phyloP scores from a whole-genome alignment of 176 grass and related monocot species.

The Cocos nucifera region DNA sequence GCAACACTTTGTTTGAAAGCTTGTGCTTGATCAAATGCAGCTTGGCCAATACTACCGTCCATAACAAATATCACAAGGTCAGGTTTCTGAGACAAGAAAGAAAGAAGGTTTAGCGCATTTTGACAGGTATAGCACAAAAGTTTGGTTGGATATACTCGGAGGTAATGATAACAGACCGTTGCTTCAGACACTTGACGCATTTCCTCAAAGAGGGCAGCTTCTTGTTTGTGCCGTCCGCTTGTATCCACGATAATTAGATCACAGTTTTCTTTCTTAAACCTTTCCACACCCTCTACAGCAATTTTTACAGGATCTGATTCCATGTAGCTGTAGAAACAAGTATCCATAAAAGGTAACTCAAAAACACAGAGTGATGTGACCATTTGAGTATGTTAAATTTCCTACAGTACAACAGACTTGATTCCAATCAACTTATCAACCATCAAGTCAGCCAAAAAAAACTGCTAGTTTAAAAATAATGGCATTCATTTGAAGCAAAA shows the following conservation, averaged over 20 bases:
- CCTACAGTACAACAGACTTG: too few species aligned
- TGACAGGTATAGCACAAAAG: not conserved
- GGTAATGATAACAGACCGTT: constrained; percentile 35
- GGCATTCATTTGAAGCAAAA: too few species aligned
- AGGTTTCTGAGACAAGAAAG: constrained; percentile 60
- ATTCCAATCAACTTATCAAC: too few species aligned
- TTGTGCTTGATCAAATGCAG: constrained; percentile 97
- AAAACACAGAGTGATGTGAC: too few species aligned
- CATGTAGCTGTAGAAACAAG: constrained; percentile 53
- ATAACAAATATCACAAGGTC: constrained; percentile 97
- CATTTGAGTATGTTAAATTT: too few species aligned
- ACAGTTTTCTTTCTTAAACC: constrained; percentile 82
- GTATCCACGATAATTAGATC: constrained; percentile 98
- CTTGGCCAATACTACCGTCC: constrained; percentile 97
- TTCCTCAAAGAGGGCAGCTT: constrained; percentile 91
- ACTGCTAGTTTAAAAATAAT: too few species aligned
- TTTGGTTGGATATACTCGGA: not conserved
- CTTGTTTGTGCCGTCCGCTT: constrained; percentile 91
- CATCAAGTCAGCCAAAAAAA: too few species aligned
- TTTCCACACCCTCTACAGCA: constrained; percentile 91
- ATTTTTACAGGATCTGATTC: constrained; percentile 97
- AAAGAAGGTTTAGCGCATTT: not conserved
- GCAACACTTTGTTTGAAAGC: constrained; percentile 94
- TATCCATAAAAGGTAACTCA: too few species aligned
- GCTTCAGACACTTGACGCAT: constrained; percentile 99